Evolutionary conservation across 495 filamentous ascomycete genomes (phyloP), one percentile per base, ranked within the genome.

Genomic region (Podospora bellae-mahoneyi): DNA sequence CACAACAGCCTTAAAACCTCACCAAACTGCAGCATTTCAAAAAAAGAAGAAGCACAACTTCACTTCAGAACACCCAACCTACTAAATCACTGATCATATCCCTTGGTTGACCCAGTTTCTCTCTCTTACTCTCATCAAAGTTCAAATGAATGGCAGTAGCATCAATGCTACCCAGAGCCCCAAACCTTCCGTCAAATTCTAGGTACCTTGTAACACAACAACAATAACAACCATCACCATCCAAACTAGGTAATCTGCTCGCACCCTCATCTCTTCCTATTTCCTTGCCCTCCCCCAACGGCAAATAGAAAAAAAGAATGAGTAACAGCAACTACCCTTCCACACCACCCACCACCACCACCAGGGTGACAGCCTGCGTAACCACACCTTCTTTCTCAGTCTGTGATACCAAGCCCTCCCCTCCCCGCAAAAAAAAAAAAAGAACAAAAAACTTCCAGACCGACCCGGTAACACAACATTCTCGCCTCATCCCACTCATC

Each of bases 391-490:
- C 39, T 3, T 10, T 10, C 9, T 48, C 39, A 48, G 9, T 48
- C 39, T 10, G 39, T 48, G 13, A 48, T 10, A 48, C 39, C 9
- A 48, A 16, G 9, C 15, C 13, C 15, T 13, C 34, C 34, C 10
- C 34, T 10, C 15, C 15, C 15, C 7, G 39, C 39, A 13, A 48
- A 48, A 9, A 48, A 5, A 5, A 4, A 9, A 58, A 26, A n/a
- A 58, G 55, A n/a, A 4, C 15, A 58, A 26, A 18, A 19, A 58
- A 23, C n/a, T 58, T 16, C 39, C 39, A 48, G 39, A 48, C 39
- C 39, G 39, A 48, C 39, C 2, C 13, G 54, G 67, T 68, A 23
- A 61, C 67, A 68, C 67, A 68, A 56, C 67, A 64, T 64, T 32
- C 39, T 13, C 16, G n/a, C 16, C 59, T 30, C 16, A 60, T 13